A percentile compares a stretch with the other conserved stretches of the same genome.
Evolutionary conservation across 768 basidiomycete species (phyloP).

Genomic region (Pisolithus marmoratus): DNA sequence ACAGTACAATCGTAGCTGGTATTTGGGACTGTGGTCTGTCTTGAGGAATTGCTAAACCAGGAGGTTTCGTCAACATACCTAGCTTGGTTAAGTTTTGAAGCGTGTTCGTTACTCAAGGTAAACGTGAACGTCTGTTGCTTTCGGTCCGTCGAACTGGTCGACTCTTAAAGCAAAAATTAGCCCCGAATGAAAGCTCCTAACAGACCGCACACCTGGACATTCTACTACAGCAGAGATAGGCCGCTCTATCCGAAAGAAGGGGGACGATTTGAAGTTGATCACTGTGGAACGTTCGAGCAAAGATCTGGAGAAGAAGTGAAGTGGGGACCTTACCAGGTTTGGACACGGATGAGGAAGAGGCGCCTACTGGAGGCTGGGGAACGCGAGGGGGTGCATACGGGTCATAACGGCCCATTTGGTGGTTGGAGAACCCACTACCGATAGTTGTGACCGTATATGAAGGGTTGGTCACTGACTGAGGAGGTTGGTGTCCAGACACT

Average conservation of each 20-base stretch:
- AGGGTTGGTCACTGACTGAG: conserved; percentile 13
- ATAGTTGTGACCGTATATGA: conserved; percentile 19
- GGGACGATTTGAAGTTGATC: conserved; percentile 75
- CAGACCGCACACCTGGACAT: conserved; percentile 62
- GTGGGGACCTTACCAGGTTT: conserved; percentile 23
- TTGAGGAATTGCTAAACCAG: conserved; percentile 9
- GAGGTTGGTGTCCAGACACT: conserved; percentile 18
- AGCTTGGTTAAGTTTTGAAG: conserved; percentile 49
- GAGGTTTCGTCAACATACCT: conserved; percentile 37
- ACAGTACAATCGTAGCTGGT: conserved; percentile 84
- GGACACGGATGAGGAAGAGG: conserved; percentile 26
- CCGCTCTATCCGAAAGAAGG: conserved; percentile 69
- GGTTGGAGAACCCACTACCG: conserved; percentile 13
- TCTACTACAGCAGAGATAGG: conserved; percentile 59
- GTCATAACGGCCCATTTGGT: conserved; percentile 48
- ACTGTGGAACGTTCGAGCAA: conserved; percentile 32
- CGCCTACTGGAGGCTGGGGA: conserved; percentile 31
- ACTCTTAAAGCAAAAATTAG: conserved; percentile 44
- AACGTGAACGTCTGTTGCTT: conserved; percentile 58
- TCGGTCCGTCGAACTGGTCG: conserved; percentile 72
- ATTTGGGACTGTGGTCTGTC: conserved; percentile 44
- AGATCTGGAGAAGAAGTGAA: conserved; percentile 2
- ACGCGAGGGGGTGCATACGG: conserved; percentile 60
- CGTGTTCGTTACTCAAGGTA: conserved; percentile 60
- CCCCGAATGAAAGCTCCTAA: neutral